phyloP scores from a whole-genome alignment of 305 asterid genomes.

The Plantago coronopus region DNA sequence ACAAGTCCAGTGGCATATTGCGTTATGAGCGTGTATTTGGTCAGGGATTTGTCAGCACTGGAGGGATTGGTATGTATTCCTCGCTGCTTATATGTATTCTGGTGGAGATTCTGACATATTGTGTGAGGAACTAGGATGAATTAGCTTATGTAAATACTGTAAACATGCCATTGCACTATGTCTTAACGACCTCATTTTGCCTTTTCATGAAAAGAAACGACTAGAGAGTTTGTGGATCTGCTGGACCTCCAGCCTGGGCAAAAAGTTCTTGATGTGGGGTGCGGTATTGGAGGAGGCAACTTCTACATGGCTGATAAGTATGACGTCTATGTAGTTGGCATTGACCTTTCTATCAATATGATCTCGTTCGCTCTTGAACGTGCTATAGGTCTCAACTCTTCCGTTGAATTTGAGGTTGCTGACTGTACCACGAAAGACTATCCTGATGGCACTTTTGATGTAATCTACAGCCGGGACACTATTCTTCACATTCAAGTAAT shows the following conservation, averaged over 20 bases:
- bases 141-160: no score
- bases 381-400: conserved; percentile 77
- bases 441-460: conserved; percentile 72
- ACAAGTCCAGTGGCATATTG: conserved; percentile 77
- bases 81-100: no score
- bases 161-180: background rate
- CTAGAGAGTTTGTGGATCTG: conserved; percentile 72
- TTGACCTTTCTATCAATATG: conserved; percentile 93
- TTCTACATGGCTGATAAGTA: conserved; percentile 90
- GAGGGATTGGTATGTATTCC: conserved; percentile 69
- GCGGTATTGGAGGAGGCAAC: conserved; percentile 99
- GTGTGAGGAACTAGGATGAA: no score
- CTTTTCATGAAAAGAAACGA: conserved; percentile 60
- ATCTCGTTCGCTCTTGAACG: conserved; percentile 88
- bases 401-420: conserved; percentile 98
- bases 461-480: conserved; percentile 93
- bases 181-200: background rate
- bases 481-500: conserved; percentile 92
- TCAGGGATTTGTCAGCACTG: conserved; percentile 91
- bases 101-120: no score
- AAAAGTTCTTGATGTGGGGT: conserved; percentile 92
- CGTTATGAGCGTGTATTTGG: conserved; percentile 96
- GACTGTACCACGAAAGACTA: conserved; percentile 91
- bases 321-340: conserved; percentile 87
- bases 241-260: conserved; percentile 87